These are phyloP conservation scores for Entonaema liquescens DNA, from an alignment of 495 filamentous ascomycete genomes.

Conservation along the genomic window DNA sequence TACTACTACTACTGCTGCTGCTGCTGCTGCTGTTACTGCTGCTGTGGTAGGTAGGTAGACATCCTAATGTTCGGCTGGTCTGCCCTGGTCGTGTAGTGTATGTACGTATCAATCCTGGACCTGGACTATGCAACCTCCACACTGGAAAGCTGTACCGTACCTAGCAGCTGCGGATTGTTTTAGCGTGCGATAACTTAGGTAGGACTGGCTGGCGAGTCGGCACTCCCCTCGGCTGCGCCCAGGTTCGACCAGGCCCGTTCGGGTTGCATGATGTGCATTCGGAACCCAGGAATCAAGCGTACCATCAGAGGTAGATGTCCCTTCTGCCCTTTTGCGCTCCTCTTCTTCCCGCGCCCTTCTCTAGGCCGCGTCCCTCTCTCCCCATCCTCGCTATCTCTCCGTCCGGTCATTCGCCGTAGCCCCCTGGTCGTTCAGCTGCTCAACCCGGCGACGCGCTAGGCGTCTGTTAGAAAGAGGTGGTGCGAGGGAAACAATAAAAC, in stretches of 20 bases:
- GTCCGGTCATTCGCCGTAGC: constrained; percentile 13
- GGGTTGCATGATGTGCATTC: constrained; percentile 46
- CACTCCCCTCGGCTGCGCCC: constrained; percentile 40
- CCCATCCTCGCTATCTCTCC: constrained; percentile 3
- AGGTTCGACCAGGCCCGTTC: constrained; percentile 35
- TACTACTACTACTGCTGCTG: too few species aligned
- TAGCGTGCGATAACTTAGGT: constrained; percentile 36
- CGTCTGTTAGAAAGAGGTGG: constrained; percentile 19
- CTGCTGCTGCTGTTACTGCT: too few species aligned
- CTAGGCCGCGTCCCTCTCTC: constrained; percentile 8
- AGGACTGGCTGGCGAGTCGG: constrained; percentile 43
- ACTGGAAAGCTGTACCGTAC: constrained; percentile 37
- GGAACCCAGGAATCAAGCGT: constrained; percentile 34
- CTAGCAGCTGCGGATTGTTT: constrained; percentile 33
- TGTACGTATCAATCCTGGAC: constrained; percentile 37
- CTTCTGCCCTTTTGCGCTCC: constrained; percentile 6
- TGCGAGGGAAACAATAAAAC: constrained; percentile 28
- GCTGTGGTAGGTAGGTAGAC: too few species aligned
- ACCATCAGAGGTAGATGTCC: neutral
- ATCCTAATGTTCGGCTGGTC: constrained; percentile 36
- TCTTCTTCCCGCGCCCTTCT: constrained; percentile 10
- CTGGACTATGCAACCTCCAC: constrained; percentile 44
- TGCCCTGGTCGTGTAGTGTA: constrained; percentile 20
- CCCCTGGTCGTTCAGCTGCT: constrained; percentile 27
- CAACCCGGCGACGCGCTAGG: constrained; percentile 28